Evolutionary conservation across 139 green algal species (phyloP).

Genomic region (Volvox reticuliferus): DNA sequence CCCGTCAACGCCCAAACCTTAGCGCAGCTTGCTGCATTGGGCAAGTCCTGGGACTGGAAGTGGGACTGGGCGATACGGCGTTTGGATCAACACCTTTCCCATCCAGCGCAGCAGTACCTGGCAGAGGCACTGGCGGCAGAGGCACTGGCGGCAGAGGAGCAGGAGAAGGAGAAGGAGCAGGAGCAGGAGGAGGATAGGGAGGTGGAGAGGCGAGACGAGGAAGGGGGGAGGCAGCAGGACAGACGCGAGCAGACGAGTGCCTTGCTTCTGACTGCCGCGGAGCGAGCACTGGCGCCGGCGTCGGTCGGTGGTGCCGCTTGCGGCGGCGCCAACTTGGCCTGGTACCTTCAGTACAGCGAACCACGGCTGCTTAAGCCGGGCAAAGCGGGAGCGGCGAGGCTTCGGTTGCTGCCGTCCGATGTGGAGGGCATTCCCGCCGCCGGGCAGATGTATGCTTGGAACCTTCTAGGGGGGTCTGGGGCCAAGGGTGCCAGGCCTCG

Average conservation of each 20-base stretch:
- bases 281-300: not conserved
- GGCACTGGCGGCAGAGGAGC: not conserved
- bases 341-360: conserved; percentile 48
- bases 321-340: conserved; percentile 45
- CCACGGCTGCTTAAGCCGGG: not conserved
- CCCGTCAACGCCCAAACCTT: not conserved
- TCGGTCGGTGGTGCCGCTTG: not conserved
- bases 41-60: not conserved
- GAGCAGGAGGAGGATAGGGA: not conserved
- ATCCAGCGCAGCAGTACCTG: conserved; percentile 33
- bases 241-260: not conserved
- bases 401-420: conserved; percentile 14
- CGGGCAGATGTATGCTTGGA: not conserved
- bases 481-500: not conserved
- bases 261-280: not conserved
- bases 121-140: not conserved
- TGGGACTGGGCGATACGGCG: conserved; percentile 36
- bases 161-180: not conserved
- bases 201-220: not conserved
- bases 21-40: not conserved
- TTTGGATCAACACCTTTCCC: not conserved
- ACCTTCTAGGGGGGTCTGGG: not conserved
- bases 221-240: too few relatives aligned
- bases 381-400: not conserved
- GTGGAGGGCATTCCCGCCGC: not conserved